Base-by-base conservation (phyloP, 805 yeast species). In the Saccharomycopsis schoenii region DNA sequence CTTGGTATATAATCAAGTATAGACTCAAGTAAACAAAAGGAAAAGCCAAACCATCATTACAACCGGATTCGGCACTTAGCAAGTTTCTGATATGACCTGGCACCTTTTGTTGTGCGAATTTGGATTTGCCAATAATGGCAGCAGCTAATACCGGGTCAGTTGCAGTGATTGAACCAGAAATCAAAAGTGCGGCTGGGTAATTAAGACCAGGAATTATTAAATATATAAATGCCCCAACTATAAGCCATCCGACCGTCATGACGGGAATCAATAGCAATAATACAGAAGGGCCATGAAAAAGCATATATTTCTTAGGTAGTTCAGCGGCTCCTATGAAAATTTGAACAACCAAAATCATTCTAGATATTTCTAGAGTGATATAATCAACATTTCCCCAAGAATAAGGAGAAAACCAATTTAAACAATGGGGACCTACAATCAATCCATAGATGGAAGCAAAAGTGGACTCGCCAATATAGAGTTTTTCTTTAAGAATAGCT, bases 1-100 rank as follows among this genome's bases (percentile, higher is more conserved):
- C 88, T 37, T 80, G 78, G 69, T 86, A 83, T n/a, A 83, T 71
- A 58, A 91, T 81, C 57, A 90, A 70, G 69, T 86, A 81, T 63
- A 89, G 74, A 1, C 94, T 83, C 54, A 91, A 69, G 71, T 73
- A 79, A 78, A 89, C 88, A 69, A 91, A 91, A 0, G 97, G 97
- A 69, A 89, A 91, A 0, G 97, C 97, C 94, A 91, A 86, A 52
- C 97, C 97, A 69, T 91, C 97, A 72, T 91, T 91, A 70, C 96
- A 88, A 2, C 92, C 96, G 0, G 92, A 86, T 67, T 89, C 96
- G 0, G 96, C 96, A 37, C 92, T 82, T 34, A 92, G 75, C 56
- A 91, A 72, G 68, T 90, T 88, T 67, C 96, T 79, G 73, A 91
- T 77, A 73, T 91, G 97, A n/a, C 94, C 96, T 1, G 97, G 96